Evolutionary conservation across 2,329 filamentous ascomycete species (phyloP).

Genomic region (Nigrospora sphaerica): DNA sequence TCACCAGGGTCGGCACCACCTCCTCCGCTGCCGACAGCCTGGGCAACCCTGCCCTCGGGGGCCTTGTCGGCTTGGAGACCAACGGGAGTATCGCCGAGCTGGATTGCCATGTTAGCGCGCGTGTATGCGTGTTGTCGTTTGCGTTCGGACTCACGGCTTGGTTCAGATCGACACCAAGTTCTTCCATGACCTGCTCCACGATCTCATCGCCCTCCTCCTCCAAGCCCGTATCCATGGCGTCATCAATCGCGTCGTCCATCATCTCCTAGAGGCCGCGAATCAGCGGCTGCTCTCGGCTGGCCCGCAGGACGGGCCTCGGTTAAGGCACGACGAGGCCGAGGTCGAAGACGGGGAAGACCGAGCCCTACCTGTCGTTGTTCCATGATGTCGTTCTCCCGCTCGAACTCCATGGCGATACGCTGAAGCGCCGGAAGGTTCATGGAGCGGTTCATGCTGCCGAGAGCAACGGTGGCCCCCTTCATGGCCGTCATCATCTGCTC

Average conservation of each 20-base stretch:
- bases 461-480: conserved; percentile 90
- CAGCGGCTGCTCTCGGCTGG: too few relatives aligned
- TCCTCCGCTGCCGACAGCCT: conserved; percentile 66
- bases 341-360: too few relatives aligned
- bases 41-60: conserved; percentile 71
- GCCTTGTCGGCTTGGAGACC: conserved; percentile 70
- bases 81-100: conserved; percentile 89
- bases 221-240: conserved; percentile 82
- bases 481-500: conserved; percentile 99
- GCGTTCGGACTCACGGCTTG: conserved; percentile 61
- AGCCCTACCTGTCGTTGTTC: conserved; percentile 67
- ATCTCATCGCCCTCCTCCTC: conserved; percentile 97
- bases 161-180: conserved; percentile 90
- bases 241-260: conserved; percentile 99
- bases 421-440: conserved; percentile 97
- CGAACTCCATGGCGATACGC: conserved; percentile 97
- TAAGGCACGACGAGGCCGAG: too few relatives aligned
- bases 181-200: conserved; percentile 91
- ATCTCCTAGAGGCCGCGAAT: conserved; percentile 52
- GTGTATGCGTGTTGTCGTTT: conserved; percentile 1
- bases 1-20: conserved; percentile 61
- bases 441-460: conserved; percentile 94
- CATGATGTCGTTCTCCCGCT: conserved; percentile 98
- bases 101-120: conserved; percentile 18
- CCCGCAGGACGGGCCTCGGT: too few relatives aligned